These are phyloP conservation scores for Phytophthora nicotianae DNA, from an alignment of 352 stramenopile genomes.

Conservation along the genomic window DNA sequence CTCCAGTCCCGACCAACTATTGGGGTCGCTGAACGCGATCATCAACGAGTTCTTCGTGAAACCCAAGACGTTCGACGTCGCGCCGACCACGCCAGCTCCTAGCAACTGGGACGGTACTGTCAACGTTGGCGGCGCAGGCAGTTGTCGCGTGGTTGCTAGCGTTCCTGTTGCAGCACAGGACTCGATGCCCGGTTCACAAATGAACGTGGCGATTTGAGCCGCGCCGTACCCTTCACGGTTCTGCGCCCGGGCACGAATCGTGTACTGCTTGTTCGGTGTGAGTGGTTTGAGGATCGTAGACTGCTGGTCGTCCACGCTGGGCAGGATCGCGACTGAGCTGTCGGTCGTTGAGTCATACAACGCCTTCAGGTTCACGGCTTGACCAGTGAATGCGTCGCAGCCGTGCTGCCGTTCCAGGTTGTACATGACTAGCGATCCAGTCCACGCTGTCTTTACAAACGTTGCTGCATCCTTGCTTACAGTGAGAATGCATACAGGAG, in stretches of 20 bases:
- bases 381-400: constrained; percentile 61
- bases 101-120: constrained; percentile 59
- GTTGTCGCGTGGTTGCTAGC: constrained; percentile 54
- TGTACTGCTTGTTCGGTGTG: constrained; percentile 67
- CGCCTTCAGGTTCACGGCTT: constrained; percentile 40
- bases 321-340: constrained; percentile 42
- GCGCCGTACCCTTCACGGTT: constrained; percentile 86
- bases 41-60: constrained; percentile 71
- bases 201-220: constrained; percentile 68
- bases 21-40: constrained; percentile 69
- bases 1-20: constrained; percentile 78
- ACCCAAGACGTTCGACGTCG: constrained; percentile 51
- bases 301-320: constrained; percentile 7
- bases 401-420: constrained; percentile 47
- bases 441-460: constrained; percentile 46
- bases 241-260: constrained; percentile 78
- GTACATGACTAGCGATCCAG: constrained; percentile 45
- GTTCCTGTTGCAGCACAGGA: constrained; percentile 54
- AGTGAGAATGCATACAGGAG: constrained; percentile 56
- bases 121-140: constrained; percentile 55
- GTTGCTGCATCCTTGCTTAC: constrained; percentile 30
- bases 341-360: constrained; percentile 53
- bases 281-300: constrained; percentile 39
- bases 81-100: constrained; percentile 18
- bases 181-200: constrained; percentile 88